Evolutionary conservation across 208 protist species (phyloP).

Genomic region (Trypanosomatidae sp.): DNA sequence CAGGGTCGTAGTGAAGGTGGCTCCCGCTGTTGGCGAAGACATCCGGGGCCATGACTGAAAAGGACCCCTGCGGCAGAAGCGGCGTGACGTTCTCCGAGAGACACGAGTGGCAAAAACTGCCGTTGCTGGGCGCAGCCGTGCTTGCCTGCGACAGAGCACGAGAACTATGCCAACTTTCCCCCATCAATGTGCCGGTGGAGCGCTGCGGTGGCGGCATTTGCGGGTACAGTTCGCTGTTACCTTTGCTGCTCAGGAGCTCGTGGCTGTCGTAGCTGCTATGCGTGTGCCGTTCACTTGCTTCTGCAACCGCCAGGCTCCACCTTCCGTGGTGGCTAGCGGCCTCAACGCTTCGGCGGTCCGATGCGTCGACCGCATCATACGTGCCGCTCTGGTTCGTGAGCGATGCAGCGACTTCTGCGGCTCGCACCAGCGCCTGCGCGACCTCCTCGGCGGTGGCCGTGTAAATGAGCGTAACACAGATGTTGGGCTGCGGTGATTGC

Average conservation of each 20-base stretch:
- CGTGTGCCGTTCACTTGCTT: neutral
- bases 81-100: neutral
- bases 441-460: conserved; percentile 27
- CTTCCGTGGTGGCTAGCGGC: neutral
- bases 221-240: neutral
- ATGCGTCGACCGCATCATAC: neutral
- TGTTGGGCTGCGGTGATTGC: neutral
- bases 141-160: neutral
- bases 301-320: neutral
- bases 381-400: neutral
- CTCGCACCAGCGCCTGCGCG: conserved; percentile 13
- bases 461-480: conserved; percentile 34
- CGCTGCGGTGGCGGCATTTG: neutral
- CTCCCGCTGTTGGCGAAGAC: neutral
- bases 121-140: conserved; percentile 14
- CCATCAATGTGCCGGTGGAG: neutral
- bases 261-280: neutral
- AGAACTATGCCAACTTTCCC: no score
- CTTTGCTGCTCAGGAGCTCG: neutral
- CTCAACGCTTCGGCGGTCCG: neutral
- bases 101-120: conserved; percentile 3
- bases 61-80: neutral
- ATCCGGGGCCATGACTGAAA: neutral
- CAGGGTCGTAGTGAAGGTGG: neutral
- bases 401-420: neutral